A percentile compares a stretch with the other conserved stretches of the same genome.
These are phyloP conservation scores for Dioscorea alata DNA, from an alignment of 106 monocot genomes.

Conservation along the genomic window DNA sequence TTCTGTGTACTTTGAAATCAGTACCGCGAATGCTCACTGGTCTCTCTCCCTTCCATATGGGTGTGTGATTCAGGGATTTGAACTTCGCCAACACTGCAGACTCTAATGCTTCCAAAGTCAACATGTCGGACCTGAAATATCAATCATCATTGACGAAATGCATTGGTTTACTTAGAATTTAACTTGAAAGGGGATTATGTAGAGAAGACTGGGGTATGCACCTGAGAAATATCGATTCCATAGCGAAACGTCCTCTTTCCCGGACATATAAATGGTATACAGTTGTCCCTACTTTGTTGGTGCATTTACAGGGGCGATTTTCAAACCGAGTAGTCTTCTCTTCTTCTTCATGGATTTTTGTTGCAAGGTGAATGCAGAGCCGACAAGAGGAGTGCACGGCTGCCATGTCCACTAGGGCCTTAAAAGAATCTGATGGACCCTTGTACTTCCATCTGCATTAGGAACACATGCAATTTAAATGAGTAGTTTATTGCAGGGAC, in stretches of 20 bases:
- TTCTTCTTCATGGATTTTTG: conserved; percentile 59
- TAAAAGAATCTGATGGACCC: conserved; percentile 85
- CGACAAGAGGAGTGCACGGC: conserved; percentile 89
- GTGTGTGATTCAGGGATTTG: conserved; percentile 42
- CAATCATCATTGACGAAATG: neutral
- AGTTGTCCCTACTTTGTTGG: conserved; percentile 34
- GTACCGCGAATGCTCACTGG: conserved; percentile 48
- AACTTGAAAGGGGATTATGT: neutral
- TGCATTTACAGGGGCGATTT: conserved; percentile 75
- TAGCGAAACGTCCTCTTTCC: conserved; percentile 72
- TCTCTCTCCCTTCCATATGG: conserved; percentile 76
- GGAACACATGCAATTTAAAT: neutral
- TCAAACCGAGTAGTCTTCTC: conserved; percentile 40
- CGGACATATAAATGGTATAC: conserved; percentile 70
- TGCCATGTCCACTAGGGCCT: conserved; percentile 89
- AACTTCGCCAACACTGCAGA: conserved; percentile 48
- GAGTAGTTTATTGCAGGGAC: neutral
- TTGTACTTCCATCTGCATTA: conserved; percentile 75
- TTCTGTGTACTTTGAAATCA: conserved; percentile 59
- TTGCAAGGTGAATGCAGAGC: conserved; percentile 82
- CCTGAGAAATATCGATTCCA: conserved; percentile 65
- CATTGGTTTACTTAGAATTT: neutral
- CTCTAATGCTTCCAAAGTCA: conserved; percentile 45
- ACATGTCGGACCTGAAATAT: conserved; percentile 29
- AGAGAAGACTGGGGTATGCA: conserved; percentile 3